Evolutionary conservation across 805 yeast species (phyloP), one percentile per base, ranked within the genome.

Genomic region (Ogataea henricii): DNA sequence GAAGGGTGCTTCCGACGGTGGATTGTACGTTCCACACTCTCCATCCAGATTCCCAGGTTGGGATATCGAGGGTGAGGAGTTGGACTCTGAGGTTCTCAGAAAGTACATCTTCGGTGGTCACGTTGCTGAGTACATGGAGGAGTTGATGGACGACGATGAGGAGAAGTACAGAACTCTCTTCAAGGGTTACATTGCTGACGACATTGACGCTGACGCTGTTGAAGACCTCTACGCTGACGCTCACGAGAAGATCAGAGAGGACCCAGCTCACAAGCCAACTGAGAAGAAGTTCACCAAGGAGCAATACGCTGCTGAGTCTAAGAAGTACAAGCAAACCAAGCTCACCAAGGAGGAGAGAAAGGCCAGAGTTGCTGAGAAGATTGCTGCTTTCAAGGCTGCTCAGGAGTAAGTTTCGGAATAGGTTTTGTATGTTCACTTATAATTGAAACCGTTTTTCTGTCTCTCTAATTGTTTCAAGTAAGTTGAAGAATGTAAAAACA

Each of bases 1-100:
- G 71, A 94, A 94, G 87, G 99, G 99, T 87, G 99, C 99, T 71
- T 92, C 98, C 59, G 99, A 94, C 75, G 99, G 99, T 88, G 99
- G 99, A 69, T 82, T 94, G 70, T 89, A 87, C 91, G 82, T 94
- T 72, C 99, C 99, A 65, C 99, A 94, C 91, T 89, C 96, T 67
- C 88, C 96, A 72, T 91, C 91, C 85, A 91, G 99, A 87, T 94
- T 91, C 96, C 99, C 99, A 78, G 99, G 99, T 81, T 94, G 92
- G 96, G 99, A 94, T 78, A 89, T 92, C 69, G 99, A 94, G 83
- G 71, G 86, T 68, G 96, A 94, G 82, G 99, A 94, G 81, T 85
- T 94, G 68, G 99, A 94, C 73, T 89, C 97, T 68, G 99, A 94
- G 73, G 77, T 83, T 65, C 85, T 94, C 76, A 89, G 97, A 89